Base-by-base conservation (phyloP, 1,284 basidiomycete species). In the Pyrrhoderma noxium region DNA sequence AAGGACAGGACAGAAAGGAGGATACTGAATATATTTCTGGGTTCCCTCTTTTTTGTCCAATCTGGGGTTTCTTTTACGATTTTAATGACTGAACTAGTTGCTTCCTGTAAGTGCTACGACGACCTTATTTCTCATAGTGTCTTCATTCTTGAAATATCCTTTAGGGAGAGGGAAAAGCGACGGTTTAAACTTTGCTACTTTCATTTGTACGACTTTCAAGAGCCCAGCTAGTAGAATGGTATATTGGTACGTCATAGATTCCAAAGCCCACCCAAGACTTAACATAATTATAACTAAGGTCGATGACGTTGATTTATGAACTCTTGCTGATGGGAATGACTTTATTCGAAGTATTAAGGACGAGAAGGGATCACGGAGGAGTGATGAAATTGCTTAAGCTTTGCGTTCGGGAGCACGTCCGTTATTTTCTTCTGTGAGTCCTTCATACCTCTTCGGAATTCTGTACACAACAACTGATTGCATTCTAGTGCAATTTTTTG, bases 391-490 rank as follows among this genome's bases (percentile, higher is more conserved):
- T 49, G 2, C 4, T 39, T 35, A 49, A 18, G 36, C 8, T 41
- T 14, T 23, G 37, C 23, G n/a, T 49, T 11, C 16, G 14, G 4
- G 38, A 49, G n/a, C 47, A 49, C 27, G 27, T 38, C 37, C 1
- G 38, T 0, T 49, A 49, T 31, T 49, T 49, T 19, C 8, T 34
- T 16, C 14, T 49, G 48, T 49, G 48, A 34, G n/a, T 27, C 39
- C 5, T 21, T 34, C 23, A 22, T 14, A 7, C 38, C 14, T 14
- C 14, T 38, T 13, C n/a, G 2, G 14, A 21, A 2, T 25, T 5
- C 16, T 8, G 19, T 39, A 19, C 9, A 7, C 25, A 23, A 2
- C 7, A 34, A 8, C 16, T 25, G 9, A 46, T 18, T 35, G 8
- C n/a, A 3, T 18, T 11, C 8, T 46, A 46, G 45, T 3, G 23